Base-by-base conservation (phyloP, 345 rosid species). In the Excoecaria cochinchinensis region DNA sequence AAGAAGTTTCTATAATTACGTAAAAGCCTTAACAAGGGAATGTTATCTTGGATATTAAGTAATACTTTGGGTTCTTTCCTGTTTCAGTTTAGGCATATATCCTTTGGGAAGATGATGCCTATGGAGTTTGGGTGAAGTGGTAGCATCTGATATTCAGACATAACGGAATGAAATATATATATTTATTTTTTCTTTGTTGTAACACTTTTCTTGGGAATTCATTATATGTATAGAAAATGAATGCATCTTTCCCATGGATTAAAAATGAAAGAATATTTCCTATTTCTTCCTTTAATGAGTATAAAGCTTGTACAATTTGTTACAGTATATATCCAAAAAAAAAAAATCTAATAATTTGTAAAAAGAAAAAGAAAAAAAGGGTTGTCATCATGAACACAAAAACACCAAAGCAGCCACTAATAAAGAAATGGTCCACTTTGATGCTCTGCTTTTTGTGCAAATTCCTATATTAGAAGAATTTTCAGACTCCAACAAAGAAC, bases 401-500 rank as follows among this genome's bases (percentile, higher is more conserved):
- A 83, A 70, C 21, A 84, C 47, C 40, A 87, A 78, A 82, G 62
- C 67, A 15, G 62, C 73, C 85, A 87, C 78, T 61, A 78, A 55
- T 65, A 17, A 56, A 78, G 73, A 84, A 79, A 76, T 67, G 42
- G 82, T 79, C 81, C 76, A 80, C 72, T 62, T 81, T 17, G 77
- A 69, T 31, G 78, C 52, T 55, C 84, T 75, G 10, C 47, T 22
- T 44, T 60, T 22, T 0, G 69, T 36, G 16, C 81, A 60, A 67
- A 46, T 60, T 21, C 77, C 89, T 40, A 71, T n/a, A 80, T 83
- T 84, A 2, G 82, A 74, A 61, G 92, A 86, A 74, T 89, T 81
- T 71, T 89, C 94, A 3, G 90, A 82, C 60, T 78, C 89, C 70
- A 86, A 63, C 74, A 91, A 78, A 17, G 95, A 87, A 75, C 89